Conservation (phyloP, 1,139 yeast genomes). For the Lodderomyces oxycetoniae region DNA sequence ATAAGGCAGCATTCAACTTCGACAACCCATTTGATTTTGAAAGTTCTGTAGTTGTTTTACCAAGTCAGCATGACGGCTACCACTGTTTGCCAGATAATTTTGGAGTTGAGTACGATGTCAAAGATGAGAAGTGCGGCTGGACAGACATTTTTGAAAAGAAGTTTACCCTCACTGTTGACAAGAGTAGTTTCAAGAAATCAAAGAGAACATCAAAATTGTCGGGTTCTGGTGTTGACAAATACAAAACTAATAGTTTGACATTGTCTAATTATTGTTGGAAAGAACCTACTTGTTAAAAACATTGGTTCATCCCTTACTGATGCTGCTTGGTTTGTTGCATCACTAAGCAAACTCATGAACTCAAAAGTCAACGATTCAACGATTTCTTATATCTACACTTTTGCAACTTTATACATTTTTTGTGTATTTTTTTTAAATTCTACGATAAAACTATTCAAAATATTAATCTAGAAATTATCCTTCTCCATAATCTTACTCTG, state of each 20-base stretch:
- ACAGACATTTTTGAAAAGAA: background rate
- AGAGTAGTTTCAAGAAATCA: background rate
- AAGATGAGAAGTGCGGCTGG: background rate
- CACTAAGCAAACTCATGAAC: too few relatives aligned
- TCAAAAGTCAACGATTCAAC: too few relatives aligned
- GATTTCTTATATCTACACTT: too few relatives aligned
- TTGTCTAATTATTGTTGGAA: conserved; percentile 7
- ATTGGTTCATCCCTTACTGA: too few relatives aligned
- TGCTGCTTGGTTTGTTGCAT: too few relatives aligned
- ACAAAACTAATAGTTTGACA: background rate
- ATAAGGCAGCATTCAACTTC: background rate
- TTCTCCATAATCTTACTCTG: too few relatives aligned
- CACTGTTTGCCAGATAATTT: conserved; percentile 30
- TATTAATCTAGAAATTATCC: too few relatives aligned
- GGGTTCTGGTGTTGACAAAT: background rate
- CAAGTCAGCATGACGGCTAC: conserved; percentile 17
- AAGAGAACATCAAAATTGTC: background rate
- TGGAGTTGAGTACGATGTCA: conserved; percentile 18
- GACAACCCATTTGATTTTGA: conserved; percentile 4
- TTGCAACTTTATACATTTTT: too few relatives aligned
- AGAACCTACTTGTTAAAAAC: conserved; percentile 4
- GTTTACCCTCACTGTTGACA: background rate
- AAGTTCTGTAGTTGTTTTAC: conserved; percentile 19
- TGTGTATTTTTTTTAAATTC: too few relatives aligned
- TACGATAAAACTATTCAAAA: too few relatives aligned